Conservation (phyloP, 495 filamentous ascomycete genomes). For the Talaromyces adpressus region DNA sequence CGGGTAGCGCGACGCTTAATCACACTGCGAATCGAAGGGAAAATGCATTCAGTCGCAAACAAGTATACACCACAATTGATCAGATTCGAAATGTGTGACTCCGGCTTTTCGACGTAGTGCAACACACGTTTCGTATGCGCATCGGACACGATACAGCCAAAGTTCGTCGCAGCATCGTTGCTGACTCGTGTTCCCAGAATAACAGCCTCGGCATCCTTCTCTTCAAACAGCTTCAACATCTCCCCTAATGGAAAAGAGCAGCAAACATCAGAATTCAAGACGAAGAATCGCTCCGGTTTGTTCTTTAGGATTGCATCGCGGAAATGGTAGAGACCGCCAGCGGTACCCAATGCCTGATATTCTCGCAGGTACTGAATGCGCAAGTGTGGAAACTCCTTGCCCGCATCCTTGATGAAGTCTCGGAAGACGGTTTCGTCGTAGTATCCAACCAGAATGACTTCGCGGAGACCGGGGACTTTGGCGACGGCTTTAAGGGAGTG, state of each 20-base stretch:
- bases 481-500: slow-evolving; percentile 90
- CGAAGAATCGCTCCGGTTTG: slow-evolving; percentile 88
- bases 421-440: slow-evolving; percentile 96
- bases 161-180: slow-evolving; percentile 90
- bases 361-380: slow-evolving; percentile 94
- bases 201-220: slow-evolving; percentile 94
- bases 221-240: slow-evolving; percentile 89
- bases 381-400: slow-evolving; percentile 79
- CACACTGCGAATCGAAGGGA: slow-evolving; percentile 88
- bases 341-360: slow-evolving; percentile 94
- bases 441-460: slow-evolving; percentile 97
- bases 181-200: slow-evolving; percentile 90
- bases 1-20: slow-evolving; percentile 95
- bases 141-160: slow-evolving; percentile 96
- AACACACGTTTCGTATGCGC: slow-evolving; percentile 91
- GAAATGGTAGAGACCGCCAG: slow-evolving; percentile 97
- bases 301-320: slow-evolving; percentile 98
- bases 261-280: slow-evolving; percentile 98
- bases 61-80: slow-evolving; percentile 99
- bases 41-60: slow-evolving; percentile 90
- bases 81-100: slow-evolving; percentile 95
- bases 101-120: slow-evolving; percentile 99
- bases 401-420: slow-evolving; percentile 91
- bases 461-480: slow-evolving; percentile 86
- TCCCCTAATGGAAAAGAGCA: slow-evolving; percentile 96